Percentiles rank a stretch among this genome's conserved stretches.
These are phyloP conservation scores for Perkinsus olseni DNA, from an alignment of 169 alveolate species.

Conservation along the genomic window DNA sequence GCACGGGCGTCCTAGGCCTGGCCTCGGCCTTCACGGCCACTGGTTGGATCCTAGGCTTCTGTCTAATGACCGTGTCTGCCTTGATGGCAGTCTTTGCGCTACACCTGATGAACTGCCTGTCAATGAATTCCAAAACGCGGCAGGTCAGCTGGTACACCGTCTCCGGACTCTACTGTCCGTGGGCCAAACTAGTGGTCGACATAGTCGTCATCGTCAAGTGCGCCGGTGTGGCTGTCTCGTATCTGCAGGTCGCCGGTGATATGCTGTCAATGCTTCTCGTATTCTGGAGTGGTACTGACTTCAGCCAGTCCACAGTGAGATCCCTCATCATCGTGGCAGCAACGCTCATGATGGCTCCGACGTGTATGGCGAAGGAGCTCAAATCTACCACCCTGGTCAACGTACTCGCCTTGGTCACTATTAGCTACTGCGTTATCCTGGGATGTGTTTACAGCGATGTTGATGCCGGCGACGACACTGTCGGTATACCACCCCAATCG, in stretches of 20 bases:
- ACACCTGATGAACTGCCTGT: background rate
- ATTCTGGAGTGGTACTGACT: background rate
- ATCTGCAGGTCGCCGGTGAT: background rate
- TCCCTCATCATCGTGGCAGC: background rate
- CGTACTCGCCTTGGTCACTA: background rate
- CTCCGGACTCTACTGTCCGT: background rate
- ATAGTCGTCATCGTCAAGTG: background rate
- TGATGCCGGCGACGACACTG: background rate
- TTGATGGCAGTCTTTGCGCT: background rate
- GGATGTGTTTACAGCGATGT: background rate
- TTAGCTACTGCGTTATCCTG: background rate
- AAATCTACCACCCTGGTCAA: background rate
- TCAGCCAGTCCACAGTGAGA: background rate
- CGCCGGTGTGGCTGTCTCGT: background rate
- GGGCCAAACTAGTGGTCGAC: background rate
- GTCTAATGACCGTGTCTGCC: background rate
- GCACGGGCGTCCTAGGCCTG: background rate
- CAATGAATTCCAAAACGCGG: background rate
- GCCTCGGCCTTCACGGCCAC: conserved; percentile 3
- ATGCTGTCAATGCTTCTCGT: background rate
- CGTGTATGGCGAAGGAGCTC: background rate
- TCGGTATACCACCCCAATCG: background rate
- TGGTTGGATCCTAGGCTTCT: background rate
- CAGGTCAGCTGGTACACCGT: background rate
- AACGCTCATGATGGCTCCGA: background rate